Evolutionary conservation across 352 stramenopile genomes (phyloP).

Genomic region (Stephanocyclus meneghinianus): DNA sequence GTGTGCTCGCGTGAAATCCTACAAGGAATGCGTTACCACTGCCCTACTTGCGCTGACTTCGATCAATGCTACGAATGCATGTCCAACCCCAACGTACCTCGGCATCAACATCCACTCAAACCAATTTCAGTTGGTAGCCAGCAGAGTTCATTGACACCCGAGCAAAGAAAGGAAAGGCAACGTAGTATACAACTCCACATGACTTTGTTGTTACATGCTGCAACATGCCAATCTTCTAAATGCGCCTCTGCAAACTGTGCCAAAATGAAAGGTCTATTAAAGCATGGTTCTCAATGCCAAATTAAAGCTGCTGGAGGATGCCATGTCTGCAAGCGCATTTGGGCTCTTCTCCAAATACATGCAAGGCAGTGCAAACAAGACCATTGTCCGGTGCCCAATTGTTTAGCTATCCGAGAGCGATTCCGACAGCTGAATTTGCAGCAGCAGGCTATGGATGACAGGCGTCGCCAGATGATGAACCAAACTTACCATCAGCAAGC

Average conservation of each 20-base stretch:
- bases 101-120: slow-evolving; percentile 91
- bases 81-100: slow-evolving; percentile 87
- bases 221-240: slow-evolving; percentile 88
- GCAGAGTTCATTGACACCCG: slow-evolving; percentile 82
- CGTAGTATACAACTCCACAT: slow-evolving; percentile 97
- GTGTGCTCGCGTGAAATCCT: slow-evolving; percentile 92
- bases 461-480: slow-evolving; percentile 88
- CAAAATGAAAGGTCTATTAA: slow-evolving; percentile 98
- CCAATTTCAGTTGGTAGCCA: slow-evolving; percentile 86
- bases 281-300: slow-evolving; percentile 91
- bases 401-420: slow-evolving; percentile 92
- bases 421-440: slow-evolving; percentile 94
- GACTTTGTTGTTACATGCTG: slow-evolving; percentile 96
- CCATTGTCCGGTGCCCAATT: slow-evolving; percentile 92
- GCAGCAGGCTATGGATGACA: slow-evolving; percentile 97
- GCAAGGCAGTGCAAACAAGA: slow-evolving; percentile 90
- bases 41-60: slow-evolving; percentile 92
- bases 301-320: slow-evolving; percentile 88
- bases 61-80: slow-evolving; percentile 94
- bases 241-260: slow-evolving; percentile 95
- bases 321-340: slow-evolving; percentile 94
- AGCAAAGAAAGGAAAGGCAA: slow-evolving; percentile 91
- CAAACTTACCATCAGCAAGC: slow-evolving; percentile 50
- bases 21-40: slow-evolving; percentile 93
- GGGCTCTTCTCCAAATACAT: slow-evolving; percentile 95